Conservation (phyloP, 192 early-diverging fungal genomes). For the Podochytrium sp. region DNA sequence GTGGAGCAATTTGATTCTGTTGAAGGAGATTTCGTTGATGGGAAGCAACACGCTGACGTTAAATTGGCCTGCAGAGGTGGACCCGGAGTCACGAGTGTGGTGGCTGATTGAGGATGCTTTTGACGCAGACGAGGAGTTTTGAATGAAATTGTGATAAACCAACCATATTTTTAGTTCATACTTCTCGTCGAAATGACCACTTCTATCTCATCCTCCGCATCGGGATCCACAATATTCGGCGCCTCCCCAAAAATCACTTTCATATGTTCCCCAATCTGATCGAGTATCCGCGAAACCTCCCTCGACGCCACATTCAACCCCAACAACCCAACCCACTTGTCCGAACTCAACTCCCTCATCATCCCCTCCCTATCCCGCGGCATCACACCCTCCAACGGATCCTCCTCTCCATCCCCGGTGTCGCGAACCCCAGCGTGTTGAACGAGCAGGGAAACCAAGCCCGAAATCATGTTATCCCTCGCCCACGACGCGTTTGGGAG, state of each 20-base stretch:
- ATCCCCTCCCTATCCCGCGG: neutral
- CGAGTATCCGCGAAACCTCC: slow-evolving; percentile 11
- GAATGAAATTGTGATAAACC: too few relatives aligned
- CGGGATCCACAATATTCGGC: neutral
- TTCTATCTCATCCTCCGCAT: neutral
- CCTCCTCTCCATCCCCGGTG: neutral
- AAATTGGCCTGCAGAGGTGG: too few relatives aligned
- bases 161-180: too few relatives aligned
- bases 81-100: too few relatives aligned
- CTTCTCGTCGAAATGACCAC: too few relatives aligned
- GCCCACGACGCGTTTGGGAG: slow-evolving; percentile 24
- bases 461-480: slow-evolving; percentile 8
- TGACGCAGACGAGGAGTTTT: too few relatives aligned
- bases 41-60: too few relatives aligned
- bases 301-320: neutral
- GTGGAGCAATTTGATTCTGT: too few relatives aligned
- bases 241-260: slow-evolving; percentile 25
- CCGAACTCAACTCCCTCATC: slow-evolving; percentile 10
- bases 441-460: slow-evolving; percentile 2
- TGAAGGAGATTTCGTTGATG: too few relatives aligned
- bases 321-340: slow-evolving; percentile 21
- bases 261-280: slow-evolving; percentile 11
- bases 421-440: neutral
- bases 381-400: slow-evolving; percentile 17
- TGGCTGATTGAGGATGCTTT: too few relatives aligned